Base-by-base conservation (phyloP, 345 rosid species). In the Noccaea bulbosa region DNA sequence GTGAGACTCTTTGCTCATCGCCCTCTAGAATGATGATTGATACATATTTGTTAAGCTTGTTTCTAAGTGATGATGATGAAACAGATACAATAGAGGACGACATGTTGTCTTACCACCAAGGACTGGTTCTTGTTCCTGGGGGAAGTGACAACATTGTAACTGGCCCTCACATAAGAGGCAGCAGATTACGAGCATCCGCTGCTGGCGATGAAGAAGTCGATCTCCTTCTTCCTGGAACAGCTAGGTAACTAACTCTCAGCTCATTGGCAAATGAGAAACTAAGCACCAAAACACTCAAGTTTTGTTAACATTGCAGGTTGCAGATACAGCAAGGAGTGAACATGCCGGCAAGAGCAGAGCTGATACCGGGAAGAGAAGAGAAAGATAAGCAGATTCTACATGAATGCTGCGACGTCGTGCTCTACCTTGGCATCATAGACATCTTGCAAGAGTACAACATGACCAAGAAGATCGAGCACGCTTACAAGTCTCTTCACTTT, bases 211-310 rank as follows among this genome's bases (percentile, higher is more conserved):
- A 88, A 85, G 99, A 86, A 81, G 99, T 94, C 14, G 97, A 94
- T 81, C 99, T 94, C 67, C 96, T 94, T 63, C 97, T 94, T 15
- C 99, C 97, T 11, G 99, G 96, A 40, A 94, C 99, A 62, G 99
- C 96, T 67, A 89, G 99, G 99, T 91, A 86, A 69, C 69, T 47
- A 55, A 54, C 49, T 63, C 43, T 64, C 7, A 32, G 22, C 70
- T 52, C 17, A 50, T 8, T 52, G 24, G 8, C 9, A 4, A 52
- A 22, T 52, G 48, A 22, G 33, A 24, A 53, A 53, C 47, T 35
- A 44, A 54, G 40, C 41, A 1, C 61, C 11, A 6, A 27, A 51
- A 66, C 8, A 52, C 27, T 38, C 16, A 22, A 37, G 8, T 8
- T 37, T 11, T 33, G 54, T 15, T 16, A 62, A 62, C 5, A 20